Base-by-base conservation (phyloP, 2,329 filamentous ascomycete genomes). In the Aureobasidium zeae region DNA sequence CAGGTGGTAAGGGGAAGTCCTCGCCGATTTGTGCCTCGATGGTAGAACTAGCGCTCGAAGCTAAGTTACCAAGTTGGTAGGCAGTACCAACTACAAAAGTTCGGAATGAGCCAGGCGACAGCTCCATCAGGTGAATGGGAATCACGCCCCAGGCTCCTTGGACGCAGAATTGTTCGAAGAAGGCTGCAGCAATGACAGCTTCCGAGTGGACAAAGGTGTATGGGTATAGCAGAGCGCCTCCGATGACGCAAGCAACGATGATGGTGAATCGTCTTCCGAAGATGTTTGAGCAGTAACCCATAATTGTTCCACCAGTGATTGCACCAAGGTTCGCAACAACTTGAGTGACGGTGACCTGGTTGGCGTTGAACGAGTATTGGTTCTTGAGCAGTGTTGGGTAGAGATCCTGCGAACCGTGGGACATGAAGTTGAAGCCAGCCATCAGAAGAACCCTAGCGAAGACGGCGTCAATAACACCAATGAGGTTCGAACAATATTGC, bases 321-420 rank as follows among this genome's bases (percentile, higher is more conserved):
- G 57, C 59, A 46, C 61, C 64, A 39, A 61, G 53, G 45, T 67
- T 67, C 2, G 64, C 64, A n/a, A 67, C 60, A 12, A 66, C 63
- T 43, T 66, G 63, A 6, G 63, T 66, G 11, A 67, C 56, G 3
- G 64, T 67, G 3, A 66, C 63, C 8, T 51, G 54, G 49, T 65
- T 60, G 26, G 59, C 37, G 9, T 63, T 66, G 58, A 76, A 74
- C 38, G 64, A 61, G 57, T 69, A 74, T 50, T 74, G 67, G 51
- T 69, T 81, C 63, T 43, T 43, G 2, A 45, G 22, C 34, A 31
- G 31, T 12, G 26, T 31, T 4, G 37, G 38, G 26, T 25, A 33
- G 9, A 43, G 22, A 20, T 67, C 65, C 38, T 63, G 58, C 29
- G 50, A 54, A 6, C 62, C 62, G 46, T 65, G 63, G 13, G 52